These are phyloP conservation scores for Cocos nucifera DNA, from an alignment of 176 grass and related monocot genomes.

Conservation along the genomic window DNA sequence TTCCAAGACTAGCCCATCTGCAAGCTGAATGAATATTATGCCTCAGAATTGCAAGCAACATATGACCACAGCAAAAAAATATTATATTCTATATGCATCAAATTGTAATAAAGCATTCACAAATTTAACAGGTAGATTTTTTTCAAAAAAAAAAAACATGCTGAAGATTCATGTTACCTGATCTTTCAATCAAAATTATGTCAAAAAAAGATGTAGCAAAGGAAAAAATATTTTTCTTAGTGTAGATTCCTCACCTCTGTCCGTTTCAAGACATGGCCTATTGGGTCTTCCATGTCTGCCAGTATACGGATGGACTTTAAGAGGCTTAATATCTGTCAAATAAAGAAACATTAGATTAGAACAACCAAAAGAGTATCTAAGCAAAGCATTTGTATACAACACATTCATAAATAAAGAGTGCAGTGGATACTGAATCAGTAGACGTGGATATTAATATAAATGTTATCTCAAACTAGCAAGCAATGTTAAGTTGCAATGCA, in stretches of 20 bases:
- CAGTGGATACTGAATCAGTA: too few species aligned
- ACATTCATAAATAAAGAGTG: too few species aligned
- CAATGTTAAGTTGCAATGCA: background rate
- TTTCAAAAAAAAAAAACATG: too few species aligned
- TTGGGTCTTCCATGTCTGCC: conserved; percentile 90
- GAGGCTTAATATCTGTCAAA: conserved; percentile 71
- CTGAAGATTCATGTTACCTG: too few species aligned
- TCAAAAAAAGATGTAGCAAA: too few species aligned
- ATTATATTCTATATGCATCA: background rate
- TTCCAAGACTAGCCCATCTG: conserved; percentile 68
- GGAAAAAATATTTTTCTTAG: background rate
- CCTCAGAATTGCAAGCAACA: background rate
- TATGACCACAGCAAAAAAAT: background rate
- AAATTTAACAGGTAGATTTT: too few species aligned
- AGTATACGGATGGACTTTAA: conserved; percentile 77
- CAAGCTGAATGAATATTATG: conserved; percentile 40
- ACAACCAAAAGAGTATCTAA: background rate
- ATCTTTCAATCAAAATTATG: too few species aligned
- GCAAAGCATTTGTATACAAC: too few species aligned
- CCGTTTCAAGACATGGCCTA: conserved; percentile 62
- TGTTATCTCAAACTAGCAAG: background rate
- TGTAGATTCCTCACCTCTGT: conserved; percentile 47
- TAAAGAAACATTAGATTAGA: conserved; percentile 9
- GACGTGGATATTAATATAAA: too few species aligned
- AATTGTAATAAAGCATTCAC: background rate